Evolutionary conservation across 2,329 filamentous ascomycete genomes (phyloP).

Genomic region (Sphaceloma murrayae): DNA sequence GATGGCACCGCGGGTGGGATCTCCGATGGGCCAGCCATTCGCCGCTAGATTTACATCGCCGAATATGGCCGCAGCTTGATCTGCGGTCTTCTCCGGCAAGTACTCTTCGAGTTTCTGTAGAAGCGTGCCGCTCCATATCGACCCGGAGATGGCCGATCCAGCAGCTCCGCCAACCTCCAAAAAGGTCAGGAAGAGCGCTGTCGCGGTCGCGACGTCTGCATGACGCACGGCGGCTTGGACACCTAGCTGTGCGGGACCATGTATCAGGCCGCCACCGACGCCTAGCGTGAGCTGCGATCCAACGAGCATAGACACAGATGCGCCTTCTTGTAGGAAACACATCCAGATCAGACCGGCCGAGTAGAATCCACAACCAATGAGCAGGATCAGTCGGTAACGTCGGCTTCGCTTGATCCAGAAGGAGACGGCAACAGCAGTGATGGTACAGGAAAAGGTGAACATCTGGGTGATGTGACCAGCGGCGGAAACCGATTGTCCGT

Average conservation of each 20-base stretch:
- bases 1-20: constrained; percentile 49
- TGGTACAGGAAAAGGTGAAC: constrained; percentile 56
- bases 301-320: constrained; percentile 38
- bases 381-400: constrained; percentile 36
- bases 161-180: constrained; percentile 47
- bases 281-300: constrained; percentile 46
- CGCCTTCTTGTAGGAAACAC: constrained; percentile 27
- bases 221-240: constrained; percentile 47
- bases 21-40: constrained; percentile 47
- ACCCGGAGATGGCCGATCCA: constrained; percentile 44
- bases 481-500: constrained; percentile 46
- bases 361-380: constrained; percentile 3
- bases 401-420: constrained; percentile 54
- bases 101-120: constrained; percentile 43
- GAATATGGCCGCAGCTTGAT: constrained; percentile 42
- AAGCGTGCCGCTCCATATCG: constrained; percentile 43
- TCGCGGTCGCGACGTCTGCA: constrained; percentile 46
- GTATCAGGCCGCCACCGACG: constrained; percentile 46
- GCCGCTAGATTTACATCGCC: constrained; percentile 41
- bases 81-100: constrained; percentile 39
- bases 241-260: constrained; percentile 47
- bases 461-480: constrained; percentile 56
- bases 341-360: constrained; percentile 5
- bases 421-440: constrained; percentile 51
- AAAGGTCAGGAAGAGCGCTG: constrained; percentile 48